Base-by-base conservation (phyloP, 805 yeast species). In the Nakazawaea wyomingensis region DNA sequence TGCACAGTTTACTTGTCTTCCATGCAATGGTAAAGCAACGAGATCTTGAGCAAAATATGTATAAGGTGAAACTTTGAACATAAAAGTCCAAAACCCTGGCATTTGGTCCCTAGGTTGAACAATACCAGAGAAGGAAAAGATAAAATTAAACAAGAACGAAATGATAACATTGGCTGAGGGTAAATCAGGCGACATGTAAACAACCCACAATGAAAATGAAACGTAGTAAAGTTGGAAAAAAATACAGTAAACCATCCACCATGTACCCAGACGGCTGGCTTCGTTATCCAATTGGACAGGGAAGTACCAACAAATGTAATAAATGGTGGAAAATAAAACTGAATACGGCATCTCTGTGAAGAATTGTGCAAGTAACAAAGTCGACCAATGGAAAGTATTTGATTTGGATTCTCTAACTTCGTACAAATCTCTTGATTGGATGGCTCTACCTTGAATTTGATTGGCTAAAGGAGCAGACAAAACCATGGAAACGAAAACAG, bases 381-480 rank as follows among this genome's bases (percentile, higher is more conserved):
- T 56, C 30, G 76, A 65, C 86, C 86, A 81, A 52, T 78, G 80
- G 61, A 75, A 81, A 32, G 82, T 79, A 52, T 79, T 80, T 6
- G 82, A 75, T 42, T 78, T 71, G 18, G 74, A 69, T 54, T 82
- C 88, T 50, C 87, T 68, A 5, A 73, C 79, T 58, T 80, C 86
- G 51, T 62, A 82, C 22, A 79, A 55, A 36, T 75, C 78, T 51
- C 85, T 70, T 18, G 74, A 64, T 6, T 61, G 64, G 30, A 73
- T 67, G 34, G 78, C 78, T 45, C 72, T 69, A 19, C 70, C 76
- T 54, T 78, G 82, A 46, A 78, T 69, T 59, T 79, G 85, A 53
- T 78, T 75, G 51, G 76, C 65, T 34, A 74, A 55, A 14, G 85
- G 80, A n/a, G 76, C 75, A 41, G 77, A 66, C 41, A 75, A 55